Conservation (phyloP, 345 rosid genomes). For the Eucalyptus shirleyi region DNA sequence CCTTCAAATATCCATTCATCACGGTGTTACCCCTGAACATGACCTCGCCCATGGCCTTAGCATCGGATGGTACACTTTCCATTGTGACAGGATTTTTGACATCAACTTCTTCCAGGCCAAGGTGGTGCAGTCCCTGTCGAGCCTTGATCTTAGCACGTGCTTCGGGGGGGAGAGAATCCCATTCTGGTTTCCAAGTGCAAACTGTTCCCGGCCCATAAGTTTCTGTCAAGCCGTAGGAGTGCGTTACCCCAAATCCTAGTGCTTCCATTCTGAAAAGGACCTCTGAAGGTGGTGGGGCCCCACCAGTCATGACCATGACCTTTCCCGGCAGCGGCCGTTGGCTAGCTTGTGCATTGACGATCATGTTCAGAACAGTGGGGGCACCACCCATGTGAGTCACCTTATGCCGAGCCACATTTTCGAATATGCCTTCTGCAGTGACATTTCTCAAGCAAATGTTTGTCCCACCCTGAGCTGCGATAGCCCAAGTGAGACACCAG, state of each 20-base stretch:
- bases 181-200: constrained; percentile 66
- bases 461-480: constrained; percentile 56
- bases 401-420: constrained; percentile 13
- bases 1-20: constrained; percentile 67
- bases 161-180: constrained; percentile 39
- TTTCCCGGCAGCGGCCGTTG: constrained; percentile 30
- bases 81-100: constrained; percentile 45
- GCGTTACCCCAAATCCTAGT: constrained; percentile 46
- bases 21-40: constrained; percentile 74
- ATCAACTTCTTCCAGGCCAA: constrained; percentile 51
- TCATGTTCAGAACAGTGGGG: constrained; percentile 53
- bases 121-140: constrained; percentile 54
- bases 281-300: constrained; percentile 59
- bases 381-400: constrained; percentile 49
- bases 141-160: constrained; percentile 50
- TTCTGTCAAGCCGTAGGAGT: constrained; percentile 68
- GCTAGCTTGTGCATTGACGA: constrained; percentile 28
- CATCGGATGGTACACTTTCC: constrained; percentile 54
- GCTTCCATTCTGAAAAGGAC: constrained; percentile 52
- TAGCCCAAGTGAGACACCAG: constrained; percentile 51
- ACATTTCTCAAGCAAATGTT: constrained; percentile 39
- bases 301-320: constrained; percentile 49
- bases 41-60: constrained; percentile 58
- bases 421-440: constrained; percentile 20
- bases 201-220: constrained; percentile 69